Percentiles rank a stretch among this genome's conserved stretches.
Evolutionary conservation across 306 rosid species (phyloP).

Genomic region (Fragaria vesca): DNA sequence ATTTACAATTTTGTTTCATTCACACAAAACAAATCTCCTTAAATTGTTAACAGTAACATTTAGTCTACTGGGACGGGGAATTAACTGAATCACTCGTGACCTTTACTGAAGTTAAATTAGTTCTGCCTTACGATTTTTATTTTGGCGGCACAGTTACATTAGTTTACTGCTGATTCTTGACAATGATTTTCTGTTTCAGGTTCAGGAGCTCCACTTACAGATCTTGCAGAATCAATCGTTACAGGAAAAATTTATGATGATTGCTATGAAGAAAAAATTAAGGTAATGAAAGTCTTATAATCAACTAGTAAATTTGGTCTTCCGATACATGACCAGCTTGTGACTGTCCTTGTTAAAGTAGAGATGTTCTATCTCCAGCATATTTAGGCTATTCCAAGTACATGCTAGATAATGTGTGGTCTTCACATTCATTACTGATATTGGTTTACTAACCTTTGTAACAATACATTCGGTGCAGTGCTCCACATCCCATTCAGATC

Average conservation of each 20-base stretch:
- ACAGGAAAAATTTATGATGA: constrained; percentile 52
- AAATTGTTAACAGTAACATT: neutral
- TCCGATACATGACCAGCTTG: neutral
- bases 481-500: constrained; percentile 14
- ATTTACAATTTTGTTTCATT: neutral
- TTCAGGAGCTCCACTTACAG: constrained; percentile 57
- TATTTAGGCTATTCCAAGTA: constrained; percentile 14
- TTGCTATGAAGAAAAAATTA: constrained; percentile 42
- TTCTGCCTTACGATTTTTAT: neutral
- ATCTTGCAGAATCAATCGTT: constrained; percentile 68
- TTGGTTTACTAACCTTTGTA: constrained; percentile 21
- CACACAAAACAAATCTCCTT: neutral
- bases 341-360: neutral
- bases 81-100: neutral
- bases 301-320: neutral
- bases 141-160: constrained; percentile 12
- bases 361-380: neutral
- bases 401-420: neutral
- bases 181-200: constrained; percentile 51
- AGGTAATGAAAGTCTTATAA: constrained; percentile 40
- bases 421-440: constrained; percentile 1
- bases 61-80: neutral
- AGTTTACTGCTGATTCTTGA: constrained; percentile 19
- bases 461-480: constrained; percentile 40
- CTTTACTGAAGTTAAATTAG: neutral